Percentiles rank a stretch among this genome's conserved stretches.
phyloP scores from a whole-genome alignment of 2,329 filamentous ascomycete species.

The Aspergillus tubingensis region DNA sequence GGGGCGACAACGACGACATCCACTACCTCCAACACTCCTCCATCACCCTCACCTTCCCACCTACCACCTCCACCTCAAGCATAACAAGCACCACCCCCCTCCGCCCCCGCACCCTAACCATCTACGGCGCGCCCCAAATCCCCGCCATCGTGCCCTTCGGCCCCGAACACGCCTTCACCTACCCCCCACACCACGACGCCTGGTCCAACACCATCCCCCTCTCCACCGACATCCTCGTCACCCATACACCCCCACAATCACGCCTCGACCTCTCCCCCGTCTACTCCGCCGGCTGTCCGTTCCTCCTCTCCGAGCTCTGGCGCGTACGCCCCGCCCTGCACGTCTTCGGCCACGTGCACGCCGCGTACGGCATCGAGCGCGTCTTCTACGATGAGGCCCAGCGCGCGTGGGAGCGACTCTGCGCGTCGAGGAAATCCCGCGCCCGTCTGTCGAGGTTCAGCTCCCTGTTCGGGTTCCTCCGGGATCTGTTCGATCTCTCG shows the following conservation, averaged over 20 bases:
- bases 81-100: conserved; percentile 54
- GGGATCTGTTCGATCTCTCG: conserved; percentile 39
- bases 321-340: conserved; percentile 73
- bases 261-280: conserved; percentile 62
- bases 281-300: conserved; percentile 68
- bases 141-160: conserved; percentile 68
- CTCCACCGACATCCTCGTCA: conserved; percentile 76
- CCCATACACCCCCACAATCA: conserved; percentile 74
- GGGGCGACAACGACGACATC: conserved; percentile 60
- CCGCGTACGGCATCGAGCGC: conserved; percentile 67
- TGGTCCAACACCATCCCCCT: conserved; percentile 72
- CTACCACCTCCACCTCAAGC: conserved; percentile 33
- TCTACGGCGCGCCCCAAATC: conserved; percentile 83
- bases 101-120: conserved; percentile 61
- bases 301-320: conserved; percentile 71
- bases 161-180: conserved; percentile 74
- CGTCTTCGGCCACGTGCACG: conserved; percentile 85
- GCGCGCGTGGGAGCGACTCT: conserved; percentile 68
- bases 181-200: conserved; percentile 63
- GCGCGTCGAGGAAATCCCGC: conserved; percentile 37
- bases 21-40: conserved; percentile 74
- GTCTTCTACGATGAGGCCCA: conserved; percentile 77
- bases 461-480: conserved; percentile 30
- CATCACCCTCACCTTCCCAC: conserved; percentile 62
- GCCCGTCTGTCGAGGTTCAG: conserved; percentile 27